These are phyloP conservation scores for Arthromyces matolae DNA, from an alignment of 768 basidiomycete genomes.

Conservation along the genomic window DNA sequence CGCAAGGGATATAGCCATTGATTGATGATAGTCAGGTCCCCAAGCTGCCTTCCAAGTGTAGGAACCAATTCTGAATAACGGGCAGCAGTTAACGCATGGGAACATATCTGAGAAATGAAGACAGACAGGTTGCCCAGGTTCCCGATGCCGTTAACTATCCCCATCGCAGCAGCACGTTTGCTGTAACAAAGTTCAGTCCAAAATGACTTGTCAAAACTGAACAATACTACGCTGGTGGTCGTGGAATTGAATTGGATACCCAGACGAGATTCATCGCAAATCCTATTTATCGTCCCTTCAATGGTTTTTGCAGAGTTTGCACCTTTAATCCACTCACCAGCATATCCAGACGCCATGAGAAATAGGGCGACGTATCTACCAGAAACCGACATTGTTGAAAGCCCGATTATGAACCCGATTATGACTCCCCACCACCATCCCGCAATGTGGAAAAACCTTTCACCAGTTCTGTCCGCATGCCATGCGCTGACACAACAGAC, in stretches of 20 bases:
- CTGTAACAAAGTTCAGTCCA: conserved; percentile 17
- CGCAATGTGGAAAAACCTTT: conserved; percentile 60
- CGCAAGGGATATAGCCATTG: conserved; percentile 49
- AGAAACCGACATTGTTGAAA: conserved; percentile 47
- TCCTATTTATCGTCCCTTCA: no score
- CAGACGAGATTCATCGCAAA: conserved; percentile 53
- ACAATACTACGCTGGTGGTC: conserved; percentile 49
- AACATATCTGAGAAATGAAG: background rate
- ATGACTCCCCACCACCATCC: conserved; percentile 60
- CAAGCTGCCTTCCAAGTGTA: conserved; percentile 61
- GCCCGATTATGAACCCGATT: conserved; percentile 56
- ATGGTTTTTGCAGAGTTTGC: no score
- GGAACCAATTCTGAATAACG: conserved; percentile 47
- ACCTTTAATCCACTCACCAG: conserved; percentile 21
- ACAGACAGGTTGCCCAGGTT: conserved; percentile 58
- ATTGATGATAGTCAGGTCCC: conserved; percentile 60
- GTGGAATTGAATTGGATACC: conserved; percentile 57
- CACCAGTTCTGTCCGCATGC: conserved; percentile 58
- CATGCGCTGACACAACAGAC: conserved; percentile 50
- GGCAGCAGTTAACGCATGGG: background rate
- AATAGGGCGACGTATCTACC: conserved; percentile 62
- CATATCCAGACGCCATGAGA: conserved; percentile 57
- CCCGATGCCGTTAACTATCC: conserved; percentile 55
- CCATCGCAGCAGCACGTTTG: conserved; percentile 55
- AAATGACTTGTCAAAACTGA: background rate